These are phyloP conservation scores for Rhizophora mangle DNA, from an alignment of 345 rosid species.

Conservation along the genomic window DNA sequence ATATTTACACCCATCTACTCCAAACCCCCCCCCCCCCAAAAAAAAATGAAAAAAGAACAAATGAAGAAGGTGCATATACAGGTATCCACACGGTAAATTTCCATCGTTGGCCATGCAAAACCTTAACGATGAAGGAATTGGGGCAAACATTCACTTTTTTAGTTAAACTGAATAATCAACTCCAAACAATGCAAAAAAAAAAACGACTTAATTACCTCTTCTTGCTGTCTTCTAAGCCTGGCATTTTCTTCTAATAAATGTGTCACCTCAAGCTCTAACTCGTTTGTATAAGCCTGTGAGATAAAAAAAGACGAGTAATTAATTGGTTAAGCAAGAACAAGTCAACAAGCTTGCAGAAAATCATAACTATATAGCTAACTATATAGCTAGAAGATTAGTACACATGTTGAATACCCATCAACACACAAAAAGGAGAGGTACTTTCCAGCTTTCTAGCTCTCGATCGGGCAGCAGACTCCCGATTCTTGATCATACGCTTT, in stretches of 20 bases:
- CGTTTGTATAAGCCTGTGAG: conserved; percentile 67
- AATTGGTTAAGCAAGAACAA: conserved; percentile 1
- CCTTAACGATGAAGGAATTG: neutral
- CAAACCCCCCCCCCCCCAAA: too few species aligned
- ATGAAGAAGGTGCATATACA: too few species aligned
- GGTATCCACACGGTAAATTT: too few species aligned
- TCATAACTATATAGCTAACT: neutral
- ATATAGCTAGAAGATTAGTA: neutral
- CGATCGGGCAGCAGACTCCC: conserved; percentile 87
- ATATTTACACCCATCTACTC: too few species aligned
- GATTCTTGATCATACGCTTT: conserved; percentile 74
- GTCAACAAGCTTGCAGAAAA: neutral
- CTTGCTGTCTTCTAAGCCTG: conserved; percentile 54
- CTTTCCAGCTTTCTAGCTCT: conserved; percentile 79
- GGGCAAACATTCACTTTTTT: neutral
- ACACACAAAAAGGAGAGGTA: conserved; percentile 3
- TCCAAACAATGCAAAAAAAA: neutral
- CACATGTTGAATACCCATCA: neutral
- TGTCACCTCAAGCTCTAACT: conserved; percentile 54
- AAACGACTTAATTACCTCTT: conserved; percentile 42
- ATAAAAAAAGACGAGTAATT: neutral
- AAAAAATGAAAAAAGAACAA: too few species aligned
- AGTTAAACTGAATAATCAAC: too few species aligned
- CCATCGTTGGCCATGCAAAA: too few species aligned
- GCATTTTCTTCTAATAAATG: conserved; percentile 61